Evolutionary conservation across 2,329 filamentous ascomycete species (phyloP), one percentile per base, ranked within the genome.

Genomic region (Trichoderma hamatum): DNA sequence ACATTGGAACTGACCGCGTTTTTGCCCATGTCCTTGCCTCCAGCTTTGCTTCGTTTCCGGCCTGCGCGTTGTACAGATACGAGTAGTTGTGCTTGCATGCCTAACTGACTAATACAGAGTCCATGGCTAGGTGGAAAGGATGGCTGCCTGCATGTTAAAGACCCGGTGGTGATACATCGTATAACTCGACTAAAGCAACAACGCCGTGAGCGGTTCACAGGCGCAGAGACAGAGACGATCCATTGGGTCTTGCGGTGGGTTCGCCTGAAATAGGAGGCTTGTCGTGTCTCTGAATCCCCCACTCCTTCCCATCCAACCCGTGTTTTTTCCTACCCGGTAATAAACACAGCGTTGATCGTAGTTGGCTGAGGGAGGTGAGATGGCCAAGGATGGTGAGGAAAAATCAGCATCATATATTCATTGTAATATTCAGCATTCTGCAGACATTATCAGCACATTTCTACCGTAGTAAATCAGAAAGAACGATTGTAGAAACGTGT

Each of bases 1-100:
- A 36, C 49, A 46, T 66, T 34, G 36, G 36, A 62, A 55, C 66
- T 68, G 66, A 68, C 66, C 66, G 66, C 66, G 66, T 62, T 62
- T 68, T 68, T 55, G 46, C 56, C 16, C 56, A 60, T 43, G 32
- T 26, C 24, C 55, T 43, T 60, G 43, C 65, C 32, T 60, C 46
- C 39, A 43, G 39, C 39, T 43, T 39, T 5, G 21, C 32, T 24
- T 60, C 54, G 19, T 5, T 49, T 24, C 21, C n/a, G 11, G 10
- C 24, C 14, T 19, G 14, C n/a, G 6, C 30, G 26, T 49, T 10
- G 46, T 24, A 24, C 46, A 43, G 19, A n/a, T 43, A n/a, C 39
- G 39, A 19, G 39, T 43, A 19, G 16, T 52, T 39, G 30, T 30
- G n/a, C 1, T 61, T n/a, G 26, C 30, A 24, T 46, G 30, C 28